Conservation (phyloP, 2,329 filamentous ascomycete species). For the Boeremia lycopersici region DNA sequence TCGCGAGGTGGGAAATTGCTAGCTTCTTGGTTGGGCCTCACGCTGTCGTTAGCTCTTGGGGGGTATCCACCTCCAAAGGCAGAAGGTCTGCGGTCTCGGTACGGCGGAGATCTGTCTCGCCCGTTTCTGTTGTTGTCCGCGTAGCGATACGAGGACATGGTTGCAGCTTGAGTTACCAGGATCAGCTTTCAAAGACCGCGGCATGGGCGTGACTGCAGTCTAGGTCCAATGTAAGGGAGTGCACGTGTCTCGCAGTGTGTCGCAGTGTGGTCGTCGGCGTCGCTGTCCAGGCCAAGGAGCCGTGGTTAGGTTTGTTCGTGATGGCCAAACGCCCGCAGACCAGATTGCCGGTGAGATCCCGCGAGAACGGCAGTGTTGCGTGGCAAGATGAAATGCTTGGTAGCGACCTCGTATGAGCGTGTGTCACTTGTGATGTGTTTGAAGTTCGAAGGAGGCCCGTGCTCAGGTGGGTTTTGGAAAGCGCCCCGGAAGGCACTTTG, state of each 20-base stretch:
- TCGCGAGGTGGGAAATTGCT: constrained; percentile 54
- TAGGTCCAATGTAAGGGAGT: neutral
- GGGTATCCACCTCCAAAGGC: constrained; percentile 62
- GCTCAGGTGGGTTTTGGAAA: constrained; percentile 25
- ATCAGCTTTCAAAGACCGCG: neutral
- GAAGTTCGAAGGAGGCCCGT: constrained; percentile 17
- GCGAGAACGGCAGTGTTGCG: neutral
- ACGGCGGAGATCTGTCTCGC: constrained; percentile 57
- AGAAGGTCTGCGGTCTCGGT: constrained; percentile 71
- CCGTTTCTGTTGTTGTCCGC: constrained; percentile 46
- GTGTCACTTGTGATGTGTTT: constrained; percentile 13
- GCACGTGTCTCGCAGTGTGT: neutral
- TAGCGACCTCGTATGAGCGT: neutral
- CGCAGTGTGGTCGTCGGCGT: neutral
- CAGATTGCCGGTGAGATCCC: neutral
- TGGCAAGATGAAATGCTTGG: neutral
- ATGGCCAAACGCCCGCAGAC: neutral
- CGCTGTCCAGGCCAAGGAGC: neutral
- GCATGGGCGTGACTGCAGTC: constrained; percentile 6
- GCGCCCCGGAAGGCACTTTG: constrained; percentile 13
- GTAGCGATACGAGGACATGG: constrained; percentile 46
- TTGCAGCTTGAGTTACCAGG: constrained; percentile 5
- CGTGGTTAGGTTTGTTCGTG: neutral
- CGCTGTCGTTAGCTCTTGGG: constrained; percentile 51
- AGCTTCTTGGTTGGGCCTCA: constrained; percentile 38